These are phyloP conservation scores for Mycena crocata DNA, from an alignment of 768 basidiomycete genomes.

Conservation along the genomic window DNA sequence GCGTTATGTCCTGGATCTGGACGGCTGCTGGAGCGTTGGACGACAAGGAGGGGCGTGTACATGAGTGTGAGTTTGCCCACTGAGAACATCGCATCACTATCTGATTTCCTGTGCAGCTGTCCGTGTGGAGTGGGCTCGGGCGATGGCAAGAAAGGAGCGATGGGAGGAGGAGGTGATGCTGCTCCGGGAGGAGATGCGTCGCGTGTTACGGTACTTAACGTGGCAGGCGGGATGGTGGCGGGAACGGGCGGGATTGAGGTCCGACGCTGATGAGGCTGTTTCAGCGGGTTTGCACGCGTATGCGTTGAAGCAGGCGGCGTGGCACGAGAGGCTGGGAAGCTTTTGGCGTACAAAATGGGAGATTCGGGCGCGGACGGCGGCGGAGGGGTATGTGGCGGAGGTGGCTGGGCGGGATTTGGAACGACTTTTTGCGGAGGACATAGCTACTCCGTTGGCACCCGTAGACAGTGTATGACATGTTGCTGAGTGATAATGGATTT, in stretches of 20 bases:
- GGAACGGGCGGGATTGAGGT: not conserved
- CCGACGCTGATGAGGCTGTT: not conserved
- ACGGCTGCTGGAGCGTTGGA: not conserved
- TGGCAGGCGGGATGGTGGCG: slow-evolving; percentile 8
- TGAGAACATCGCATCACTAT: too few species aligned
- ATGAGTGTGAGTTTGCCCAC: not conserved
- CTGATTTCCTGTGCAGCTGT: not conserved
- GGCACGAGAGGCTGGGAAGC: not conserved
- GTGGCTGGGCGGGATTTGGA: too few species aligned
- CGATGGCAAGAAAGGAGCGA: not conserved
- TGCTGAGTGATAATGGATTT: too few species aligned
- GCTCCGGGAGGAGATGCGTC: slow-evolving; percentile 26
- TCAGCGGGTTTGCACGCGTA: not conserved
- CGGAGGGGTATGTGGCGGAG: too few species aligned
- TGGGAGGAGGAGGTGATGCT: slow-evolving; percentile 26
- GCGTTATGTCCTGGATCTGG: slow-evolving; percentile 2
- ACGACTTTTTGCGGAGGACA: too few species aligned
- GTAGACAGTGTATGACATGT: too few species aligned
- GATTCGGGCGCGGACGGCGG: not conserved
- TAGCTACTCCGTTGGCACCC: too few species aligned
- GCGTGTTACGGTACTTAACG: slow-evolving; percentile 8
- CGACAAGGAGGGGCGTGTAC: not conserved
- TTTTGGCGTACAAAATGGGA: not conserved
- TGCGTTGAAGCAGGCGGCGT: not conserved
- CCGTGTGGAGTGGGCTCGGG: not conserved